Evolutionary conservation across 352 stramenopile genomes (phyloP).

Genomic region (Pythium aristosporum): DNA sequence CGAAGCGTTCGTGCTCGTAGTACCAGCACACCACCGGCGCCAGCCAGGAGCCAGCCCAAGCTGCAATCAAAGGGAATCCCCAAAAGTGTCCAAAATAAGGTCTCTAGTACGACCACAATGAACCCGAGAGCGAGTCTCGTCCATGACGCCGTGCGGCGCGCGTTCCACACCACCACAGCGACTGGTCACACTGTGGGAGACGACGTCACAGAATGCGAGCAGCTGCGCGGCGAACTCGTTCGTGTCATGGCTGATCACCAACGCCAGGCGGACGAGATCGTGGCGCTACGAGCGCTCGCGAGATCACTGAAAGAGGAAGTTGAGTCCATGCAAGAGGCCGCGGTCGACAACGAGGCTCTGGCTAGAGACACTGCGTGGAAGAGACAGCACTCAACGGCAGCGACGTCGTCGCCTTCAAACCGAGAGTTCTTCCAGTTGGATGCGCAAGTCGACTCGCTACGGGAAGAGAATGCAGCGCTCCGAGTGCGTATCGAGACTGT

Average conservation of each 20-base stretch:
- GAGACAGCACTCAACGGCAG: neutral
- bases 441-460: conserved; percentile 43
- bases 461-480: conserved; percentile 37
- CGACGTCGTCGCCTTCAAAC: neutral
- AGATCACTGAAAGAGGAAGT: conserved; percentile 58
- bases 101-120: neutral
- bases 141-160: conserved; percentile 18
- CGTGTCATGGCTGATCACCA: conserved; percentile 43
- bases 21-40: neutral
- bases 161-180: neutral
- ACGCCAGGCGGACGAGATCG: conserved; percentile 58
- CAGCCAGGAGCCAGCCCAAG: neutral
- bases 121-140: conserved; percentile 14
- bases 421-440: conserved; percentile 57
- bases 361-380: neutral
- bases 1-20: neutral
- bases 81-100: neutral
- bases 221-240: conserved; percentile 50
- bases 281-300: conserved; percentile 51
- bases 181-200: neutral
- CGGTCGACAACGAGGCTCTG: neutral
- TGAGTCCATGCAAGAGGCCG: conserved; percentile 34
- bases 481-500: conserved; percentile 23
- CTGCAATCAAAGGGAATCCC: neutral
- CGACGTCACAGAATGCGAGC: conserved; percentile 34